Evolutionary conservation across 345 rosid genomes (phyloP).

Genomic region (Syzygium grande): DNA sequence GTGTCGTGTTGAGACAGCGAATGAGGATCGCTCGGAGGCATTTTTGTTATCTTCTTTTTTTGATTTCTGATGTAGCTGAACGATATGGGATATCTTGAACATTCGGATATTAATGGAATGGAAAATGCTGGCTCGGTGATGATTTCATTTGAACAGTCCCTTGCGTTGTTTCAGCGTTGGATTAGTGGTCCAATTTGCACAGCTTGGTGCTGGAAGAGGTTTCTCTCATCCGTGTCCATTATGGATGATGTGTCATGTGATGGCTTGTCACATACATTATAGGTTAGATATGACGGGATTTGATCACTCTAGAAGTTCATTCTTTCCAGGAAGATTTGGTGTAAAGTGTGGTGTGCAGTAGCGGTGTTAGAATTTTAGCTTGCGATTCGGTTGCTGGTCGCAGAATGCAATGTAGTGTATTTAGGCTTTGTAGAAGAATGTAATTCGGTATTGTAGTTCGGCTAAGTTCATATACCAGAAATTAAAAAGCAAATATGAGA

Average conservation of each 20-base stretch:
- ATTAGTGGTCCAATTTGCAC: not conserved
- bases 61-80: not conserved
- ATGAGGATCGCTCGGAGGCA: accelerated
- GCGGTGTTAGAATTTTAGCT: not conserved
- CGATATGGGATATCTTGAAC: not conserved
- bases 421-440: too few relatives aligned
- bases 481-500: too few relatives aligned
- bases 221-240: too few relatives aligned
- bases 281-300: not conserved
- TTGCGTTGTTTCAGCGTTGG: not conserved
- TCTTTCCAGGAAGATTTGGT: not conserved
- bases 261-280: not conserved
- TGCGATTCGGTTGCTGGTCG: not conserved
- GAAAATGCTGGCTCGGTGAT: not conserved
- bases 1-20: not conserved
- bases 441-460: too few relatives aligned
- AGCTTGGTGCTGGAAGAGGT: too few relatives aligned
- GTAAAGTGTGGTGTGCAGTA: not conserved
- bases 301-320: not conserved
- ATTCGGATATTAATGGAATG: not conserved
- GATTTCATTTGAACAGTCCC: not conserved
- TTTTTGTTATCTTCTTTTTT: not conserved
- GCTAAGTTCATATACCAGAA: too few relatives aligned
- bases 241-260: not conserved
- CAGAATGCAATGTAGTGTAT: too few relatives aligned